Base-by-base conservation (phyloP, 2,329 filamentous ascomycete genomes). In the Aspergillus amoenus region DNA sequence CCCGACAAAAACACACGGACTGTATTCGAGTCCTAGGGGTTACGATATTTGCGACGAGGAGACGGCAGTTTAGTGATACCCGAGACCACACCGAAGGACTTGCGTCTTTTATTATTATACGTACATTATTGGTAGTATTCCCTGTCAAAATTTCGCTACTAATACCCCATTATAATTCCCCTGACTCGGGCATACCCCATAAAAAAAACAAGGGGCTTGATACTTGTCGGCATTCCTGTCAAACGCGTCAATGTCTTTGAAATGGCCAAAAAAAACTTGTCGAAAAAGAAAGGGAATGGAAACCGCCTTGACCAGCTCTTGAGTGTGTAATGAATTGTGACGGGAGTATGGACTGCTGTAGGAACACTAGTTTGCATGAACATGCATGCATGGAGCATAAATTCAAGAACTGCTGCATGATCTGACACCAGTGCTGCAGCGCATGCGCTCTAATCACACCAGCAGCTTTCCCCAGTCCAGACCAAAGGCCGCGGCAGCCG, bases 321-420 rank as follows among this genome's bases (percentile, higher is more conserved):
- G 9, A 18, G 13, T 22, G 15, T 5, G 21, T 12, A 45, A n/a
- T 18, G n/a, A 27, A 34, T 11, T 21, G 34, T 41, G 22, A 49
- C 40, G 15, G 17, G 5, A 24, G 5, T 22, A 30, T 27, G 22
- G 18, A 45, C n/a, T 40, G 37, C 43, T 52, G 44, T 48, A 53
- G 45, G 50, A 57, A 57, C 41, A 37, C 45, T 43, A 55, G 45
- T 40, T 45, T 55, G 53, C 44, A 57, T 43, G 18, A 18, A 50
- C 27, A 45, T 53, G 55, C 49, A 57, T 57, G 49, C 32, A 37
- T 49, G 24, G 9, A 49, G 45, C 44, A 55, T 50, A 21, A 32
- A 32, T 11, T n/a, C n/a, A 21, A 40, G 52, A 54, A 54, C 52
- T 42, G 27, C 46, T 56, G 53, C 53, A 56, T 56, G 46, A 53